Base-by-base conservation (phyloP, 1,284 basidiomycete species). In the Ganoderma leucocontextum region DNA sequence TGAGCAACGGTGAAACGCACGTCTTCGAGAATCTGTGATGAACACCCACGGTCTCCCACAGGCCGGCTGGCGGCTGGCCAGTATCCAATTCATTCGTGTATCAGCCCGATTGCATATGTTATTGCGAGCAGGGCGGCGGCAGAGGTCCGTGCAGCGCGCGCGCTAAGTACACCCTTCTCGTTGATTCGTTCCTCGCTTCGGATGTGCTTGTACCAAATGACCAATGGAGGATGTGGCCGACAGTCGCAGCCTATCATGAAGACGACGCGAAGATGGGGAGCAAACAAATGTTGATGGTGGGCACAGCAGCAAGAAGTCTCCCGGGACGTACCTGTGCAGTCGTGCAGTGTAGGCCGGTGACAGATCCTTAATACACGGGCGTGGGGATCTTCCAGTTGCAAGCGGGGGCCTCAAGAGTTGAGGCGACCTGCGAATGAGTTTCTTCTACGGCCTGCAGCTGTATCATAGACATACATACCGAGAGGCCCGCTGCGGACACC, bases 221-320 rank as follows among this genome's bases (percentile, higher is more conserved):
- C 47, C 47, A 49, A 49, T 25, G 47, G 22, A 9, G 10, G 22
- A 25, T 12, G 22, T 25, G 47, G 47, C 47, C 47, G n/a, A 25
- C 25, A 8, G 47, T 25, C 22, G 12, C 25, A 22, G 47, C 47
- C 47, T 22, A 49, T 25, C 47, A 13, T 49, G 13, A 12, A 10
- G 47, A 49, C 47, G 47, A 13, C 9, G 47, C 22, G 47, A 25
- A 25, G 47, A 49, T 49, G 47, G 47, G 22, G 10, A 10, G 5
- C 22, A 22, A 22, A 49, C 47, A 49, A 49, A 49, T 49, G 22
- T 49, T 49, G 47, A 49, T 49, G 47, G n/a, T 49, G 47, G 22
- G 47, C 47, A 49, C 47, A 49, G 47, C 47, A 25, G 47, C 47
- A 25, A 13, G 47, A 49, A 49, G 47, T 22, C 22, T 49, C 22